Percentiles rank a stretch among this genome's conserved stretches.
phyloP scores from a whole-genome alignment of 129 eudicot species.

The Erigeron canadensis region DNA sequence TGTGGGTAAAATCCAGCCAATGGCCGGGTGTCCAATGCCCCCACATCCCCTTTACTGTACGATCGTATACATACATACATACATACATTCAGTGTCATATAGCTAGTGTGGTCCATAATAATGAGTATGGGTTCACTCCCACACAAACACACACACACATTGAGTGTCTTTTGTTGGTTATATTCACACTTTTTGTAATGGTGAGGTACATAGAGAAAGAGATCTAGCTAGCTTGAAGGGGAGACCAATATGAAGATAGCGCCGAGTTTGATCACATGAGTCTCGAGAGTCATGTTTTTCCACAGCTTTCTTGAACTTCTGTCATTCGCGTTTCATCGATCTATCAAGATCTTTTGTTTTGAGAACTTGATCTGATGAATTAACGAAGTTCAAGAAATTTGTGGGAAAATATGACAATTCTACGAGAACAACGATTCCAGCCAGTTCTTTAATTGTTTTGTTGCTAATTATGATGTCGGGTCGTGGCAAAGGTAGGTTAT shows the following conservation, averaged over 20 bases:
- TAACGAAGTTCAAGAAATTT: slow-evolving; percentile 25
- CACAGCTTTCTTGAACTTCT: slow-evolving; percentile 97
- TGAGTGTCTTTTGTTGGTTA: slow-evolving; percentile 8
- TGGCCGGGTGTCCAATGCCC: slow-evolving; percentile 16
- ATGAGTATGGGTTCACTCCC: slow-evolving; percentile 27
- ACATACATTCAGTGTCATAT: slow-evolving; percentile 9
- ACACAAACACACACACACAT: not conserved
- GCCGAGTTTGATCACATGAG: not conserved
- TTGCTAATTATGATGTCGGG: not conserved
- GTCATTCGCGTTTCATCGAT: slow-evolving; percentile 25
- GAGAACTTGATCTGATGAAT: slow-evolving; percentile 4
- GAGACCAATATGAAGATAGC: not conserved
- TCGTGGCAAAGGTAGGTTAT: slow-evolving; percentile 6
- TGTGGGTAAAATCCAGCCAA: slow-evolving; percentile 20
- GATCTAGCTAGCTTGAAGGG: not conserved
- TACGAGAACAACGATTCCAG: slow-evolving; percentile 1
- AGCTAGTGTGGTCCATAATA: slow-evolving; percentile 34
- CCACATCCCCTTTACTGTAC: slow-evolving; percentile 5
- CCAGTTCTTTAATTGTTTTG: slow-evolving; percentile 10
- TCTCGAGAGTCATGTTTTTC: slow-evolving; percentile 57
- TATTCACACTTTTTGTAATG: slow-evolving; percentile 20
- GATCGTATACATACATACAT: not conserved
- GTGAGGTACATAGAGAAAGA: slow-evolving; percentile 7
- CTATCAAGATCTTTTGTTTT: not conserved
- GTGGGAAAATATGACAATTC: slow-evolving; percentile 33